These are phyloP conservation scores for Wickerhamomyces chambardii DNA, from an alignment of 805 yeast species.

Conservation along the genomic window DNA sequence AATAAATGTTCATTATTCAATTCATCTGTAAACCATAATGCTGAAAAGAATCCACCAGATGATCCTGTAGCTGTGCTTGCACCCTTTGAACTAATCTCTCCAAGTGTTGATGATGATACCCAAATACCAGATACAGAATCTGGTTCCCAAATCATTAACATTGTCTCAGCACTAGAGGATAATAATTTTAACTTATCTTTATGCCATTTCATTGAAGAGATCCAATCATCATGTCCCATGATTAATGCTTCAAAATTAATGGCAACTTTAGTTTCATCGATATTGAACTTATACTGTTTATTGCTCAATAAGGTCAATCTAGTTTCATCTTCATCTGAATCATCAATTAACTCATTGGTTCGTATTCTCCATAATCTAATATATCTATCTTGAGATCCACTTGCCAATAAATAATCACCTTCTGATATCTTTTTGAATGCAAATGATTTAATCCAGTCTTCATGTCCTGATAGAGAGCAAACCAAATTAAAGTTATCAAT, in stretches of 20 bases:
- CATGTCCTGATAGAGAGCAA: conserved; percentile 78
- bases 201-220: conserved; percentile 79
- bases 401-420: conserved; percentile 61
- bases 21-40: conserved; percentile 54
- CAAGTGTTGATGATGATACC: conserved; percentile 74
- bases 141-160: conserved; percentile 90
- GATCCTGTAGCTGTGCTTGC: conserved; percentile 98
- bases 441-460: conserved; percentile 87
- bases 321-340: conserved; percentile 42
- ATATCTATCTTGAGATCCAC: conserved; percentile 90
- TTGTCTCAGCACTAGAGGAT: conserved; percentile 89
- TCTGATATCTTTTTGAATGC: conserved; percentile 39
- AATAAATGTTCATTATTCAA: conserved; percentile 41
- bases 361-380: conserved; percentile 82
- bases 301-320: conserved; percentile 54
- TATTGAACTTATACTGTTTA: conserved; percentile 56
- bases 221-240: conserved; percentile 99
- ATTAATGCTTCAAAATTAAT: conserved; percentile 85
- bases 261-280: conserved; percentile 33
- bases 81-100: conserved; percentile 92
- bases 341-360: conserved; percentile 44
- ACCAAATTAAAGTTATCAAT: conserved; percentile 23
- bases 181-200: conserved; percentile 44
- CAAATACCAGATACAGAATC: conserved; percentile 83
- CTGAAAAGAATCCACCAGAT: conserved; percentile 62